These are phyloP conservation scores for Zygoascus hellenicus DNA, from an alignment of 1,139 yeast genomes.

Conservation along the genomic window DNA sequence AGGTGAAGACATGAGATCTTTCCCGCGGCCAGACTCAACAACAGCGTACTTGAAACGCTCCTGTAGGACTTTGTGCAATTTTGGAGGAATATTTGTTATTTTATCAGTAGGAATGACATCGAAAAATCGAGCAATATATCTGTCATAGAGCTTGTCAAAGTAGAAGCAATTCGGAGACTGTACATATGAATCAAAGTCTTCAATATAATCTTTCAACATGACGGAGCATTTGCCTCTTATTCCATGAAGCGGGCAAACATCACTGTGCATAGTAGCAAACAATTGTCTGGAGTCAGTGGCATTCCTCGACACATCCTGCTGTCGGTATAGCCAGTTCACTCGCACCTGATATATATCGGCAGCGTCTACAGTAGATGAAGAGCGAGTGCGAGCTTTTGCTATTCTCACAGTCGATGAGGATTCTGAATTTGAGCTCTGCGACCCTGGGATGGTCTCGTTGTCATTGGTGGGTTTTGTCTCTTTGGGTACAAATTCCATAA, in stretches of 20 bases:
- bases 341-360: slow-evolving; percentile 55
- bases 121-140: slow-evolving; percentile 79
- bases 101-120: slow-evolving; percentile 63
- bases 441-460: neutral
- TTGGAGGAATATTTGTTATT: slow-evolving; percentile 51
- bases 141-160: slow-evolving; percentile 79
- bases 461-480: slow-evolving; percentile 8
- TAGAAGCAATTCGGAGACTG: slow-evolving; percentile 66
- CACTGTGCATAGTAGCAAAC: slow-evolving; percentile 84
- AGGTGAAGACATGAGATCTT: slow-evolving; percentile 58
- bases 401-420: neutral
- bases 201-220: slow-evolving; percentile 60
- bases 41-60: slow-evolving; percentile 70
- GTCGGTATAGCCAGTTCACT: slow-evolving; percentile 90
- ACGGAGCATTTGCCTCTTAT: slow-evolving; percentile 75
- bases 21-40: slow-evolving; percentile 65
- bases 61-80: slow-evolving; percentile 56
- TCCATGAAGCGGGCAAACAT: slow-evolving; percentile 69
- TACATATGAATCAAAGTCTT: slow-evolving; percentile 51
- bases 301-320: slow-evolving; percentile 70
- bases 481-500: slow-evolving; percentile 59
- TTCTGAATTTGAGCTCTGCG: neutral
- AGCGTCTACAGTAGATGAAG: slow-evolving; percentile 22
- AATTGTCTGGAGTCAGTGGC: slow-evolving; percentile 68
- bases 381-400: slow-evolving; percentile 14